phyloP scores from a whole-genome alignment of 78 protist genomes.

The Dictyostelium brefeldianum region DNA sequence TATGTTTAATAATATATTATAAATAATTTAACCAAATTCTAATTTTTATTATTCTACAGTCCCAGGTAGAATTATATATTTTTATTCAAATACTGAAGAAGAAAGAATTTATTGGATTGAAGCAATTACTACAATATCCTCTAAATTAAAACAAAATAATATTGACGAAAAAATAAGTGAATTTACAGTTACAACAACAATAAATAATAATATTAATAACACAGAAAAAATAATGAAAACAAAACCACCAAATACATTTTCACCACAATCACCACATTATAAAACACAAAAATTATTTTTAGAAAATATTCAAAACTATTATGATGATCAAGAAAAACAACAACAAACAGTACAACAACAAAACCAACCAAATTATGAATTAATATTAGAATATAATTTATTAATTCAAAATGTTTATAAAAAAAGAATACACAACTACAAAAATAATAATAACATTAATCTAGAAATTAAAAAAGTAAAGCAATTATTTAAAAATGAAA shows the following conservation, averaged over 20 bases:
- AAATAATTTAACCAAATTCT: too few relatives aligned
- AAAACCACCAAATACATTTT: neutral
- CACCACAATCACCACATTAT: too few relatives aligned
- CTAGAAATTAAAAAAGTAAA: neutral
- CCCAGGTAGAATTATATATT: slow-evolving; percentile 22
- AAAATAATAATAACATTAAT: neutral
- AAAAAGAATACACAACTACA: neutral
- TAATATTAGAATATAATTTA: neutral
- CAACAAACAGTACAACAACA: too few relatives aligned
- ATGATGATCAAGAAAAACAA: too few relatives aligned
- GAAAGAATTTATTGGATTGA: slow-evolving; percentile 69
- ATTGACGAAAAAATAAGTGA: neutral
- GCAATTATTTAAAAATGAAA: neutral
- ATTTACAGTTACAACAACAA: neutral
- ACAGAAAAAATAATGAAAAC: neutral
- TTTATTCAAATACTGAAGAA: slow-evolving; percentile 25
- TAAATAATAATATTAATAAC: neutral
- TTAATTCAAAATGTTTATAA: neutral
- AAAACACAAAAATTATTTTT: too few relatives aligned
- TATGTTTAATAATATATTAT: neutral
- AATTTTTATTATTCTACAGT: too few relatives aligned
- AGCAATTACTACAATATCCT: slow-evolving; percentile 7
- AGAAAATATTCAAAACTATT: too few relatives aligned
- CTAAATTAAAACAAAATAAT: slow-evolving; percentile 5
- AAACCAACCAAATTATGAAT: too few relatives aligned